Evolutionary conservation across 768 basidiomycete species (phyloP).

Genomic region (Rubroboletus pulcherrimus): DNA sequence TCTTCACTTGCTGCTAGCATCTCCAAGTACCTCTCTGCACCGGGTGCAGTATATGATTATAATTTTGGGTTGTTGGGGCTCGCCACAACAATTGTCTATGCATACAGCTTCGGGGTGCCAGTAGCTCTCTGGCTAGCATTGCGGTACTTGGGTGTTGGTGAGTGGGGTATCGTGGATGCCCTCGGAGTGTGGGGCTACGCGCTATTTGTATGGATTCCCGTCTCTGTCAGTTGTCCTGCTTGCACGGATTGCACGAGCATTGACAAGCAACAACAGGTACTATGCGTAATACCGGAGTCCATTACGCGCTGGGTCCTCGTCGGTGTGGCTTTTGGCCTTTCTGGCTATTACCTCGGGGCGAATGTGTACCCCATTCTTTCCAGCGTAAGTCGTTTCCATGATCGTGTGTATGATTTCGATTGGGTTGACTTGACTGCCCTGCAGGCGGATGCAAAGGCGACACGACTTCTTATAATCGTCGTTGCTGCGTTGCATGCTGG

Average conservation of each 20-base stretch:
- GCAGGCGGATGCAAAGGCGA: constrained; percentile 83
- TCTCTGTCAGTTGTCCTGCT: constrained; percentile 52
- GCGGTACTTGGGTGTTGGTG: constrained; percentile 82
- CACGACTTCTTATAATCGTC: constrained; percentile 75
- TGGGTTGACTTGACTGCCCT: not conserved
- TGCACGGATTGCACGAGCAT: not conserved
- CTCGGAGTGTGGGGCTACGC: constrained; percentile 78
- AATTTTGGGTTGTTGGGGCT: constrained; percentile 84
- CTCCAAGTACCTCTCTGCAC: constrained; percentile 73
- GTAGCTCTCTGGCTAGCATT: constrained; percentile 80
- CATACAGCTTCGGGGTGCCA: constrained; percentile 82
- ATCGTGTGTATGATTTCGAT: not conserved
- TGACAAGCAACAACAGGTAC: constrained; percentile 45
- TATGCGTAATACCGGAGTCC: constrained; percentile 83
- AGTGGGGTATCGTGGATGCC: constrained; percentile 86
- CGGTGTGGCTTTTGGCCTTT: constrained; percentile 66
- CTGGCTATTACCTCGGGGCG: constrained; percentile 80
- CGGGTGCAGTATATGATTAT: constrained; percentile 60
- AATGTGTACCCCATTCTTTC: constrained; percentile 91
- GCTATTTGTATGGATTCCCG: constrained; percentile 85
- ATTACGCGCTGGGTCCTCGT: constrained; percentile 81
- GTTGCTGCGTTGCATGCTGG: constrained; percentile 73
- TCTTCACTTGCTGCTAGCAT: constrained; percentile 90
- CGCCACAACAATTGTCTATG: constrained; percentile 80
- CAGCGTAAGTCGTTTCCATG: constrained; percentile 48